phyloP scores from a whole-genome alignment of 208 protist species.

The Acanthamoeba healyi region DNA sequence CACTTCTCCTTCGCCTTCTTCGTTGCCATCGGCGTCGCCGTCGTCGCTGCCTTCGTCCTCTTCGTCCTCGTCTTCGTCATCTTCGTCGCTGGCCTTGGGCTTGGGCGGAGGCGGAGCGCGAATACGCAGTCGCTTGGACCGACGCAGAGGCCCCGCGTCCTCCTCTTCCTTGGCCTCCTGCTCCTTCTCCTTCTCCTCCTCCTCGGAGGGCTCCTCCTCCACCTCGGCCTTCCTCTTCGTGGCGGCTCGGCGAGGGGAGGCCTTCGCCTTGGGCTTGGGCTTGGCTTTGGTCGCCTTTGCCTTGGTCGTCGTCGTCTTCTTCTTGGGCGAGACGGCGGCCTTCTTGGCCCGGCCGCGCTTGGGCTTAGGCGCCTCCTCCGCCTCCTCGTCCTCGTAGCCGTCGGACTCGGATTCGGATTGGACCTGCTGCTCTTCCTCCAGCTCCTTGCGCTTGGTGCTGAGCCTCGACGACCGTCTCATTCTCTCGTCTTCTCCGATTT shows the following conservation, averaged over 20 bases:
- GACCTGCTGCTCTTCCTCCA: background rate
- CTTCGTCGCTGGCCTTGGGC: background rate
- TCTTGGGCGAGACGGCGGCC: background rate
- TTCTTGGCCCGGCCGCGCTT: background rate
- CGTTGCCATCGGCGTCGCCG: background rate
- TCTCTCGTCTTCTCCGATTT: no score
- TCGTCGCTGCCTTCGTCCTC: background rate
- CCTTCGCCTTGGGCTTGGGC: constrained; percentile 17
- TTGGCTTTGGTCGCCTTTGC: background rate
- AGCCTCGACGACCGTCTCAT: constrained; percentile 42
- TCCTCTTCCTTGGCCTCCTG: background rate
- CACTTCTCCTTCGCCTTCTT: background rate
- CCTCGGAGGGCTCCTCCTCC: background rate
- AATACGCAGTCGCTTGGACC: background rate
- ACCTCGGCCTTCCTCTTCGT: background rate
- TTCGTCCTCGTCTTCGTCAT: constrained; percentile 11
- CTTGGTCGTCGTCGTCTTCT: background rate
- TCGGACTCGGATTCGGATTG: background rate
- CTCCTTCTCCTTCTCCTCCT: background rate
- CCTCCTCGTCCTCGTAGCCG: background rate
- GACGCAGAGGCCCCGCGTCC: background rate
- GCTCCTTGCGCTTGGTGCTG: background rate
- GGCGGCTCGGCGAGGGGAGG: background rate
- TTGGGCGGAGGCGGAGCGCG: background rate
- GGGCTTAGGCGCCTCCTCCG: background rate